Evolutionary conservation across 1,139 yeast species (phyloP).

Genomic region (Arxiozyma heterogenica): DNA sequence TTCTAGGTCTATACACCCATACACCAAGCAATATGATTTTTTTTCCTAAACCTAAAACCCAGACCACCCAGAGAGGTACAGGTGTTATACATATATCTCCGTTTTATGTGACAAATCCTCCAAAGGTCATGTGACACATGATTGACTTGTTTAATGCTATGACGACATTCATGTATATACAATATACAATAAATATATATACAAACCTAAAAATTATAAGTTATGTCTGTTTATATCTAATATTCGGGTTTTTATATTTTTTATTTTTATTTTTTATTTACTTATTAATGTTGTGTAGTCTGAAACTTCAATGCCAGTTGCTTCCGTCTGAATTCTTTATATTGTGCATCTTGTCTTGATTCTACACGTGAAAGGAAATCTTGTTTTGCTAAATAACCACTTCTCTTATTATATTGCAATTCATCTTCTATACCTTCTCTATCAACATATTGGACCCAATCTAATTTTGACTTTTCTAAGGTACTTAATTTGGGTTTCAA

Average conservation of each 20-base stretch:
- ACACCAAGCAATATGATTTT: background rate
- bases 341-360: slow-evolving; percentile 51
- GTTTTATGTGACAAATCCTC: too few relatives aligned
- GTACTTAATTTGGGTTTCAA: slow-evolving; percentile 72
- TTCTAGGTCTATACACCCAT: background rate
- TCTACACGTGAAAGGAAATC: slow-evolving; percentile 79
- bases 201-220: too few relatives aligned
- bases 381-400: slow-evolving; percentile 84
- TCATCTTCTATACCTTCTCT: slow-evolving; percentile 77
- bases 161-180: background rate
- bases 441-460: slow-evolving; percentile 95
- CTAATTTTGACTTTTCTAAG: slow-evolving; percentile 81
- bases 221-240: background rate
- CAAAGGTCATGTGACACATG: too few relatives aligned
- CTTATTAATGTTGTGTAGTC: slow-evolving; percentile 8
- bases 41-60: background rate
- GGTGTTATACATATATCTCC: too few relatives aligned
- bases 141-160: too few relatives aligned
- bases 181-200: too few relatives aligned
- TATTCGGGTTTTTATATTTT: too few relatives aligned
- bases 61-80: too few relatives aligned
- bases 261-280: too few relatives aligned
- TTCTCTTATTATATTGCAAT: slow-evolving; percentile 60
- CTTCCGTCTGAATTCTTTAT: slow-evolving; percentile 45
- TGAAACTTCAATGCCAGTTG: slow-evolving; percentile 26